phyloP scores from a whole-genome alignment of 148 eudicot genomes.

The Spergularia bocconei region DNA sequence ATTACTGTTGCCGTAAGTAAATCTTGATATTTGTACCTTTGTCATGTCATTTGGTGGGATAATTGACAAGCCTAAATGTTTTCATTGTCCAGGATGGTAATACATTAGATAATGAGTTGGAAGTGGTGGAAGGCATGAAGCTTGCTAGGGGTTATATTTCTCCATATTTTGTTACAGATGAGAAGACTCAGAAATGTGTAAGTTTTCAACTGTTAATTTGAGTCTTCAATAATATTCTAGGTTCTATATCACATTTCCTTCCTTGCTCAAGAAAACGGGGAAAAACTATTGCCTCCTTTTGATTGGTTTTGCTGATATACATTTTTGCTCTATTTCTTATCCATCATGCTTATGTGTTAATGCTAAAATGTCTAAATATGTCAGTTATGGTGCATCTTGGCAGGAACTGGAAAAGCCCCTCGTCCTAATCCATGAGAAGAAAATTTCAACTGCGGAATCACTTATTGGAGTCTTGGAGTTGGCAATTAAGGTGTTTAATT shows the following conservation, averaged over 20 bases:
- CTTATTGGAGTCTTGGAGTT: conserved; percentile 76
- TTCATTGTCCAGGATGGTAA: conserved; percentile 68
- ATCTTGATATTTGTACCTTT: conserved; percentile 6
- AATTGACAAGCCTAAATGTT: conserved; percentile 8
- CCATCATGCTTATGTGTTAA: not conserved
- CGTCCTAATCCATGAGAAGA: conserved; percentile 85
- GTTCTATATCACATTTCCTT: not conserved
- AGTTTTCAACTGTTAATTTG: conserved; percentile 21
- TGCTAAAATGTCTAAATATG: not conserved
- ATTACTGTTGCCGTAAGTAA: conserved; percentile 83
- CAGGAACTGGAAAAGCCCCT: conserved; percentile 95
- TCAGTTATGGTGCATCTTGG: conserved; percentile 8
- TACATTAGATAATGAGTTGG: conserved; percentile 83
- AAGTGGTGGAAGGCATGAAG: conserved; percentile 98
- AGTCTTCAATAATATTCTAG: not conserved
- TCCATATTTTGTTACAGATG: conserved; percentile 86
- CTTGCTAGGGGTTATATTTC: conserved; percentile 91
- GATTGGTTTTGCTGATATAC: not conserved
- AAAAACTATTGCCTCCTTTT: not conserved
- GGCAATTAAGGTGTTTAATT: conserved; percentile 60
- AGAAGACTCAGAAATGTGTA: conserved; percentile 86
- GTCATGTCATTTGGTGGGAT: not conserved
- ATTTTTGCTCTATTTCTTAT: not conserved
- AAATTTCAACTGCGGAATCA: conserved; percentile 61
- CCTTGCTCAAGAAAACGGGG: not conserved